Percentiles rank a stretch among this genome's conserved stretches.
These are phyloP conservation scores for Chalciporus piperatus DNA, from an alignment of 768 basidiomycete species.

Conservation along the genomic window DNA sequence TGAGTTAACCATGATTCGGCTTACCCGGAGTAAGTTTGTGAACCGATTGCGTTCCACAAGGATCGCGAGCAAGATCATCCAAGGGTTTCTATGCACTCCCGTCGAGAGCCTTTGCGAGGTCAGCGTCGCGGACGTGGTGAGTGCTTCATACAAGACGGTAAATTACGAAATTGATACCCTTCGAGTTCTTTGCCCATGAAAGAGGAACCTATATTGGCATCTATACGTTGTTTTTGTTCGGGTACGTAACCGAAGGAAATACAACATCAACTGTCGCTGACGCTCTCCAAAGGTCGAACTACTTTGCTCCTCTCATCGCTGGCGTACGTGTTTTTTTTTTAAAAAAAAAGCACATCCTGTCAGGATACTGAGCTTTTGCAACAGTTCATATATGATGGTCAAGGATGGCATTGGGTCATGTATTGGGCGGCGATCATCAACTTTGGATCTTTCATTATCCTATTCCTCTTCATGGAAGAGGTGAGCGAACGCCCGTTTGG, in stretches of 20 bases:
- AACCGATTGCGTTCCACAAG: neutral
- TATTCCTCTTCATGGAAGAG: slow-evolving; percentile 21
- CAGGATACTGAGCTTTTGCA: neutral
- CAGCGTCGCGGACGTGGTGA: slow-evolving; percentile 17
- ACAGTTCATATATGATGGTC: slow-evolving; percentile 19
- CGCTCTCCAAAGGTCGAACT: slow-evolving; percentile 12
- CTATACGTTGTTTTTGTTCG: slow-evolving; percentile 19
- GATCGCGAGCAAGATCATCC: slow-evolving; percentile 20
- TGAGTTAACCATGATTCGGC: neutral
- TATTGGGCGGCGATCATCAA: slow-evolving; percentile 23
- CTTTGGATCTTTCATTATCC: slow-evolving; percentile 11
- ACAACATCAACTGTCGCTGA: neutral
- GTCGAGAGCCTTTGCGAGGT: slow-evolving; percentile 23
- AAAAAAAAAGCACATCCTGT: too few species aligned
- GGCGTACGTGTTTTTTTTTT: slow-evolving; percentile 14
- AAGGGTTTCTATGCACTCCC: slow-evolving; percentile 20
- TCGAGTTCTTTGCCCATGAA: slow-evolving; percentile 20
- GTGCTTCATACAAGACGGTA: neutral
- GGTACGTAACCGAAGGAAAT: slow-evolving; percentile 4
- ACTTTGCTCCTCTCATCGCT: slow-evolving; percentile 20
- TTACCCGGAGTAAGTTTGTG: neutral
- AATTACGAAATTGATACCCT: neutral
- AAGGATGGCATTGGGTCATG: slow-evolving; percentile 23
- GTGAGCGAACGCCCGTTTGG: neutral
- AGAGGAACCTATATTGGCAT: slow-evolving; percentile 19